Base-by-base conservation (phyloP, 2,329 filamentous ascomycete species). In the Aspergillus cejpii region DNA sequence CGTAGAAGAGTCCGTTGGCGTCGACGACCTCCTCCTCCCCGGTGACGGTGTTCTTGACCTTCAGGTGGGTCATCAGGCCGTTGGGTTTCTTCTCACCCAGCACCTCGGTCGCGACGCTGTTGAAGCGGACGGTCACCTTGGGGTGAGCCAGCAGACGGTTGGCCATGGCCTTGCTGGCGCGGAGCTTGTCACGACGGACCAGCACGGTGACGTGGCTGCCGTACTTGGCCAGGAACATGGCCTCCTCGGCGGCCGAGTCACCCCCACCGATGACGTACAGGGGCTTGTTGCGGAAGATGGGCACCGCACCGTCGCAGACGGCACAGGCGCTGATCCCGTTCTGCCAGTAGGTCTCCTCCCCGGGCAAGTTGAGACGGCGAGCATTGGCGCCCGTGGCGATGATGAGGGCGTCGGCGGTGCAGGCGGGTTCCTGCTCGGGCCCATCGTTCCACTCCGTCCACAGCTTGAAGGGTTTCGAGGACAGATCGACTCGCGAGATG, bases 271-370 rank as follows among this genome's bases (percentile, higher is more conserved):
- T 96, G 39, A 98, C 92, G 31, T 91, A 87, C 44, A 98, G 77
- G 6, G 86, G 91, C 78, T 95, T 94, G 70, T 96, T 88, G 59
- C 91, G 81, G 83, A 95, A 98, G 68, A 98, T 96, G 49, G 92
- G 92, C 37, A 97, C 84, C 39, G 90, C 92, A 53, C 92, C 92
- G 64, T 98, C 92, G 72, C 92, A 98, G 39, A 98, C 92, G 26
- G 92, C 92, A 71, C 92, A 98, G 39, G 92, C 92, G 41, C 85
- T 92, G 64, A 98, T 88, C 56, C 92, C 92, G 67, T 86, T 92
- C 67, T 95, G 90, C 94, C 94, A 98, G 79, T 89, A 98, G 67
- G 83, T 86, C 44, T 94, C 86, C 75, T 98, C 92, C 43, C 92
- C 94, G 10, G 82, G 75, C 37, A 98, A 79, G 66, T 84, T 75